These are phyloP conservation scores for Fusarium dlaminii DNA, from an alignment of 2,329 filamentous ascomycete genomes.

Conservation along the genomic window DNA sequence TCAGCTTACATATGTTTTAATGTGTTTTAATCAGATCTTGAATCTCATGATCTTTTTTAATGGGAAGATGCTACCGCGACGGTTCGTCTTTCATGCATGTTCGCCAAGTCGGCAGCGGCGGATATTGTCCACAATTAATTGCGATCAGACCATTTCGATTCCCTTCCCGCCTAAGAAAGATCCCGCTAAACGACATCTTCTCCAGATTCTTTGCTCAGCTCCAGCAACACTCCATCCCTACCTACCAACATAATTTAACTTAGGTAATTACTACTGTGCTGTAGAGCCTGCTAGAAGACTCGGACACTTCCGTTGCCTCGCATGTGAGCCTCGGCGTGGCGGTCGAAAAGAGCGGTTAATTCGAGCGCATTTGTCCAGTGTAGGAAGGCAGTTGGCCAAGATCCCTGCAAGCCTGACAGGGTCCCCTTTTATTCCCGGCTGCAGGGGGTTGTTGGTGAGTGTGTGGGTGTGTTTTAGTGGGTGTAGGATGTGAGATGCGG, in stretches of 20 bases:
- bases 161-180: not conserved
- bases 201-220: not conserved
- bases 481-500: slow-evolving; percentile 25
- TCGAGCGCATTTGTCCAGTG: slow-evolving; percentile 19
- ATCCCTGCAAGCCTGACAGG: slow-evolving; percentile 18
- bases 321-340: slow-evolving; percentile 42
- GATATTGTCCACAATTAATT: slow-evolving; percentile 6
- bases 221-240: not conserved
- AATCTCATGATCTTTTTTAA: not conserved
- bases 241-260: no score
- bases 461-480: not conserved
- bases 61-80: not conserved
- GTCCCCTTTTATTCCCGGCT: slow-evolving; percentile 23
- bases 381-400: slow-evolving; percentile 32
- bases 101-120: slow-evolving; percentile 34
- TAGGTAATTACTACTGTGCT: not conserved
- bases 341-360: slow-evolving; percentile 18
- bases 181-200: not conserved
- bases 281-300: not conserved
- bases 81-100: not conserved
- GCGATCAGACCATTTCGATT: slow-evolving; percentile 11
- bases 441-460: not conserved
- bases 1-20: not conserved
- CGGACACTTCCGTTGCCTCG: not conserved
- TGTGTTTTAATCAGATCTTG: not conserved